Evolutionary conservation across 2,329 filamentous ascomycete species (phyloP), one percentile per base, ranked within the genome.

Genomic region (Harringtonia aguacate): DNA sequence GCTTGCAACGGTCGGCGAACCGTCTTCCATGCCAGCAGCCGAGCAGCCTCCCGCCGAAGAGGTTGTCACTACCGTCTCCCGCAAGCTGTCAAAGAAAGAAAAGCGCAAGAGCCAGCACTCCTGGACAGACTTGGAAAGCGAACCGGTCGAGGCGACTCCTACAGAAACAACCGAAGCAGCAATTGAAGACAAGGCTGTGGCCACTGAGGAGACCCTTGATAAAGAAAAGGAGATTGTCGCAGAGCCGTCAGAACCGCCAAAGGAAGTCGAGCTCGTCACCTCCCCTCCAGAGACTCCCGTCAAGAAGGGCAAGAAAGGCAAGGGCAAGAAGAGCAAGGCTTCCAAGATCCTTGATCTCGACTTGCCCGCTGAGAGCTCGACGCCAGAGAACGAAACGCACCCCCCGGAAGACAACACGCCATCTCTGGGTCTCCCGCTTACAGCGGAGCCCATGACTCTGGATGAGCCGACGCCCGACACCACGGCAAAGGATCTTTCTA

Each of bases 241-340:
- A 10, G 24, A 27, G 24, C 24, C 10, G 24, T 10, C 20, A 8
- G 31, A 12, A 15, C 6, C 18, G 12, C 29, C 44, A 31, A 17
- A 27, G 9, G 41, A 41, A 14, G 45, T 28, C 3, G 21, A 38
- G n/a, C n/a, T 27, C 10, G 24, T 27, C 24, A 27, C 24, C 24
- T 7, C 7, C 10, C 24, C 10, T 27, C 14, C 17, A 30, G 8
- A 18, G 17, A 15, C 15, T 43, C 42, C 17, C n/a, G 20, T 37
- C 28, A 45, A 48, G n/a, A 44, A 45, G 31, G 31, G 35, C 21
- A 43, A 40, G 44, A 34, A 44, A 61, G 46, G 54, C 56, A 39
- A 64, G 64, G 39, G 13, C 6, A 56, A 53, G 41, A 62, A 58
- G 36, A 9, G 56, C 21, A 62, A 61, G 49, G 57, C 56, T 30